These are phyloP conservation scores for Collariella sp. DNA, from an alignment of 495 filamentous ascomycete species.

Conservation along the genomic window DNA sequence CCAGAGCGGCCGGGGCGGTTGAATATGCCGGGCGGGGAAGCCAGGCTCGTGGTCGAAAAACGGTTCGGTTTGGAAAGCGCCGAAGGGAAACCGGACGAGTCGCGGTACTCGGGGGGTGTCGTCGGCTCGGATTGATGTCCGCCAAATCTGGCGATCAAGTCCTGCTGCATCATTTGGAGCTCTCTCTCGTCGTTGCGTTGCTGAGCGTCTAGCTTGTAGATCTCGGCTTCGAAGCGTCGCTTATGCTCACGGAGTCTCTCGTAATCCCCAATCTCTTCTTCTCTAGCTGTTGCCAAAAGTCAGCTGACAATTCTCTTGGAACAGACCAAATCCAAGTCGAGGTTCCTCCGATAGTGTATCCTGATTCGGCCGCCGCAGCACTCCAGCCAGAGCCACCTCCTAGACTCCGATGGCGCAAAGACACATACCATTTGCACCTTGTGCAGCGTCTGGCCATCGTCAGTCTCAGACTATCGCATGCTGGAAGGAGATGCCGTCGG, in stretches of 20 bases:
- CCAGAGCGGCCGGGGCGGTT: conserved; percentile 64
- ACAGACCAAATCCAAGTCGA: background rate
- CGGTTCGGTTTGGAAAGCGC: conserved; percentile 69
- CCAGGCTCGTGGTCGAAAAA: conserved; percentile 74
- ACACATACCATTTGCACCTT: conserved; percentile 53
- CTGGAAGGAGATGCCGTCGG: background rate
- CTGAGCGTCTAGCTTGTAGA: conserved; percentile 76
- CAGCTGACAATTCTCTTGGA: conserved; percentile 10
- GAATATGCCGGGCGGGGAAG: conserved; percentile 67
- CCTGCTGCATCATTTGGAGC: conserved; percentile 70
- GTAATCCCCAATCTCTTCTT: conserved; percentile 83
- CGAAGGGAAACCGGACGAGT: conserved; percentile 58
- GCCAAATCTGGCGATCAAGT: conserved; percentile 46
- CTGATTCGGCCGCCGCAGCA: too few relatives aligned
- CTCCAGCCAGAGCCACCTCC: background rate
- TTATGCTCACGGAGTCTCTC: conserved; percentile 80
- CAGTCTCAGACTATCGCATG: background rate
- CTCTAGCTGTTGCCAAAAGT: conserved; percentile 56
- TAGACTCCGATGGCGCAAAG: background rate
- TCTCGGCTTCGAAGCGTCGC: conserved; percentile 74
- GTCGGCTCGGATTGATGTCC: conserved; percentile 88
- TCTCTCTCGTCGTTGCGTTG: conserved; percentile 72
- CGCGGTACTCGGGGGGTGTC: conserved; percentile 89
- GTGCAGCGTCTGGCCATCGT: conserved; percentile 38
- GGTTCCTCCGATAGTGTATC: background rate